Percentiles rank a stretch among this genome's conserved stretches.
phyloP scores from a whole-genome alignment of 805 yeast genomes.

The Candida nitratophila region DNA sequence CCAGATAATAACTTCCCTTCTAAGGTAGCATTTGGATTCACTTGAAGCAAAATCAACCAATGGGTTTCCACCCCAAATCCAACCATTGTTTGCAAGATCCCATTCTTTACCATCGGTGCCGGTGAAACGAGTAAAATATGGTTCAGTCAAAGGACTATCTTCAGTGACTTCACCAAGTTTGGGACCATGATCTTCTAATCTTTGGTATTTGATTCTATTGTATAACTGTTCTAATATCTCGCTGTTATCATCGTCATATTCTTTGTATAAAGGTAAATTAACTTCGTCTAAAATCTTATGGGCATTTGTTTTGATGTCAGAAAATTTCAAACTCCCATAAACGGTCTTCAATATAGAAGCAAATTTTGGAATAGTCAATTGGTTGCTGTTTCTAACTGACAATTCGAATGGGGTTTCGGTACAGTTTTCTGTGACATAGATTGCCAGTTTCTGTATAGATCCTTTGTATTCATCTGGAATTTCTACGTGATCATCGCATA shows the following conservation, averaged over 20 bases:
- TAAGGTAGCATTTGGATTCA: constrained; percentile 69
- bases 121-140: constrained; percentile 75
- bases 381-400: constrained; percentile 44
- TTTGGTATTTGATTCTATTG: constrained; percentile 68
- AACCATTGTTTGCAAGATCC: constrained; percentile 90
- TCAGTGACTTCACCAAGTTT: constrained; percentile 58
- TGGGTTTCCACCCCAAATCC: constrained; percentile 98
- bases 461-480: constrained; percentile 39
- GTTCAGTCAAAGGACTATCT: constrained; percentile 64
- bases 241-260: constrained; percentile 66
- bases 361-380: constrained; percentile 42
- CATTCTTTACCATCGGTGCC: constrained; percentile 48
- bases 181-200: constrained; percentile 82
- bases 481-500: constrained; percentile 18
- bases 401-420: constrained; percentile 36
- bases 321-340: constrained; percentile 25
- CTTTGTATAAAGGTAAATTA: constrained; percentile 62
- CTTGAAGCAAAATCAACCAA: constrained; percentile 86
- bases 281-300: constrained; percentile 63
- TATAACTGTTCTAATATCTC: constrained; percentile 62
- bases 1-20: constrained; percentile 95
- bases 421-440: constrained; percentile 39
- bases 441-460: constrained; percentile 42
- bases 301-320: constrained; percentile 33
- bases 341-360: constrained; percentile 41